phyloP scores from a whole-genome alignment of 257 asterid genomes.

The Henckelia pumila region DNA sequence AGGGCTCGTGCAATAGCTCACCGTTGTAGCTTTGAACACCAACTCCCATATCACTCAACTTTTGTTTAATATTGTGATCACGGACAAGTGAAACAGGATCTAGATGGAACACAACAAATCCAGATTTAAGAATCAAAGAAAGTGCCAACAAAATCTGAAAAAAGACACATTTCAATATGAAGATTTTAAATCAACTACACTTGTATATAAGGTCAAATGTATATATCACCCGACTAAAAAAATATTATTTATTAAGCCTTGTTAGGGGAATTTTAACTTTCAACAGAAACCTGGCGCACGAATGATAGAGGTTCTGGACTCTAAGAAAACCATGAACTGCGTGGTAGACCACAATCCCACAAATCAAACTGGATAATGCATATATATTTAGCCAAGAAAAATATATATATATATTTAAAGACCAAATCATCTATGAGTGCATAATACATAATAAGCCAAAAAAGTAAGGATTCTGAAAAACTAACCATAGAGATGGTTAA shows the following conservation, averaged over 20 bases:
- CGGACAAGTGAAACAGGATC: conserved; percentile 94
- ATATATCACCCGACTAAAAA: background rate
- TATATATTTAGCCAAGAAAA: no score
- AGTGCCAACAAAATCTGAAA: background rate
- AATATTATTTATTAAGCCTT: no score
- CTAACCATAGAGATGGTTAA: conserved; percentile 85
- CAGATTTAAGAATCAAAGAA: conserved; percentile 12
- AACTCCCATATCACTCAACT: conserved; percentile 62
- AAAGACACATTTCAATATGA: background rate
- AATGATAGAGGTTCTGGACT: background rate
- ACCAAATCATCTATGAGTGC: background rate
- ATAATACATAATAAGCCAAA: background rate
- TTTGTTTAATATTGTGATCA: conserved; percentile 80
- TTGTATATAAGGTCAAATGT: background rate
- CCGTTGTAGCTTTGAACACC: conserved; percentile 69
- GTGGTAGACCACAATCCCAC: background rate
- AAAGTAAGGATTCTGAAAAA: background rate
- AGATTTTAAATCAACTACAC: no score
- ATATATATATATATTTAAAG: no score
- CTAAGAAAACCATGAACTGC: background rate
- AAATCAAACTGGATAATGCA: background rate
- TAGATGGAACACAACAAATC: conserved; percentile 27
- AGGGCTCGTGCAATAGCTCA: conserved; percentile 77
- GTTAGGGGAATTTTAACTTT: background rate
- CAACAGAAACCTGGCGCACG: background rate